A percentile compares a stretch with the other conserved stretches of the same genome.
phyloP scores from a whole-genome alignment of 1,284 basidiomycete species.

The Rhodotorula sp. region DNA sequence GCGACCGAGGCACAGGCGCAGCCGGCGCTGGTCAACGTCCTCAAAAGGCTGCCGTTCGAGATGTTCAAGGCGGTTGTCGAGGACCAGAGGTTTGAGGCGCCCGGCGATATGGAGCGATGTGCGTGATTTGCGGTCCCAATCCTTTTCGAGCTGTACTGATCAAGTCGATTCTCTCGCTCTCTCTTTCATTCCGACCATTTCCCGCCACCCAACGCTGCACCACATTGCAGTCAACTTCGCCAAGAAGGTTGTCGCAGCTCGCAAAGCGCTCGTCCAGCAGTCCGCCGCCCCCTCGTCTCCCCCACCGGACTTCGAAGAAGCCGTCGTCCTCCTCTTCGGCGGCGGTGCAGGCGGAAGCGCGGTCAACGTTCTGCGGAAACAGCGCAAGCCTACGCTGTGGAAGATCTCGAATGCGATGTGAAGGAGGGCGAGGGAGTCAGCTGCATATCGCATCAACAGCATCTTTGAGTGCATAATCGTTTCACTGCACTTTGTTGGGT shows the following conservation, averaged over 20 bases:
- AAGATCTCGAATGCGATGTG: slow-evolving; percentile 13
- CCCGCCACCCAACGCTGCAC: not conserved
- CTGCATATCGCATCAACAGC: too few species aligned
- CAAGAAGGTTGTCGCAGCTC: slow-evolving; percentile 21
- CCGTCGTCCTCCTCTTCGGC: slow-evolving; percentile 31
- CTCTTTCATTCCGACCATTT: too few species aligned
- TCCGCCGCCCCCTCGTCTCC: not conserved
- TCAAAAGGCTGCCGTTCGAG: slow-evolving; percentile 24
- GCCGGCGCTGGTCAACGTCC: slow-evolving; percentile 10
- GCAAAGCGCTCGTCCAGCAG: slow-evolving; percentile 7
- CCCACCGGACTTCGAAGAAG: slow-evolving; percentile 25
- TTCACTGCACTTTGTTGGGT: not conserved
- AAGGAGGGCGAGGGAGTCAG: not conserved
- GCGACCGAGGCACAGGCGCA: slow-evolving; percentile 2
- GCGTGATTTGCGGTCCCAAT: not conserved
- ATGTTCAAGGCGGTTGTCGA: slow-evolving; percentile 23
- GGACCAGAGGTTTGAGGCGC: not conserved
- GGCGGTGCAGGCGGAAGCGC: slow-evolving; percentile 6
- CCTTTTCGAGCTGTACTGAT: not conserved
- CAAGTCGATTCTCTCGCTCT: not conserved
- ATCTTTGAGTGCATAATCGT: too few species aligned
- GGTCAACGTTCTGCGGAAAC: slow-evolving; percentile 25
- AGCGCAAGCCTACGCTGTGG: slow-evolving; percentile 22
- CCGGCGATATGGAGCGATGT: slow-evolving; percentile 26
- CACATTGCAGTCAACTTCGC: slow-evolving; percentile 23